Evolutionary conservation across 2,329 filamentous ascomycete species (phyloP).

Genomic region (Penicillium corylophilum): DNA sequence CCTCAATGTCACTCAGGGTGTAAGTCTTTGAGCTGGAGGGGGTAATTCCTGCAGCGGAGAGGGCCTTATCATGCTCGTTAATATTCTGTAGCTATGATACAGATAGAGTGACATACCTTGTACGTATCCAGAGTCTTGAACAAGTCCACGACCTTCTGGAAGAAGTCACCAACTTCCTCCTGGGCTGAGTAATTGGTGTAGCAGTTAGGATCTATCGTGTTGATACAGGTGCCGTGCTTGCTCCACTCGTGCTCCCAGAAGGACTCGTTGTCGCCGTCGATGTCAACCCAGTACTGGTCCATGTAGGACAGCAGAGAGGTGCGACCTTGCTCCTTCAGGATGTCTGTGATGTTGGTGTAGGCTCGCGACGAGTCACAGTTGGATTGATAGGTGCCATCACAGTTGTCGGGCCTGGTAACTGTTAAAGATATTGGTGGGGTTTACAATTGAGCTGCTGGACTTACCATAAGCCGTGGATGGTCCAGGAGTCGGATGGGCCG

Average conservation of each 20-base stretch:
- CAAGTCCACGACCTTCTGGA: slow-evolving; percentile 54
- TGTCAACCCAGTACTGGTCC: slow-evolving; percentile 61
- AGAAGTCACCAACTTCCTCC: slow-evolving; percentile 60
- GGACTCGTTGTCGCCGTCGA: slow-evolving; percentile 53
- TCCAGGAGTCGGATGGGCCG: slow-evolving; percentile 58
- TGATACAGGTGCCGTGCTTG: slow-evolving; percentile 71
- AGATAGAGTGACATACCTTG: slow-evolving; percentile 32
- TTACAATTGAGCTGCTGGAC: slow-evolving; percentile 6
- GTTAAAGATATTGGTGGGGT: not conserved
- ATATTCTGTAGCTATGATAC: not conserved
- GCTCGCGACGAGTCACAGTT: slow-evolving; percentile 56
- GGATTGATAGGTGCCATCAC: slow-evolving; percentile 58
- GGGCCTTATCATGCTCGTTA: slow-evolving; percentile 40
- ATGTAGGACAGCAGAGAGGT: slow-evolving; percentile 56
- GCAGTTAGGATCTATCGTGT: slow-evolving; percentile 64
- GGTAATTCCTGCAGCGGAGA: slow-evolving; percentile 56
- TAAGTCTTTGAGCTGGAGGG: slow-evolving; percentile 54
- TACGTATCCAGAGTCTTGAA: slow-evolving; percentile 59
- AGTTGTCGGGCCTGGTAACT: slow-evolving; percentile 48
- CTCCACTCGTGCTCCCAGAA: slow-evolving; percentile 72
- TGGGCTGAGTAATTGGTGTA: slow-evolving; percentile 58
- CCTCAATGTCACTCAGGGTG: slow-evolving; percentile 50
- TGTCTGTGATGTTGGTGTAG: slow-evolving; percentile 58
- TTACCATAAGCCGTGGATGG: slow-evolving; percentile 58
- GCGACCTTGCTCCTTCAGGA: slow-evolving; percentile 52